Percentiles rank a stretch among this genome's conserved stretches.
These are phyloP conservation scores for Plectranthus barbatus DNA, from an alignment of 257 asterid genomes.

Conservation along the genomic window DNA sequence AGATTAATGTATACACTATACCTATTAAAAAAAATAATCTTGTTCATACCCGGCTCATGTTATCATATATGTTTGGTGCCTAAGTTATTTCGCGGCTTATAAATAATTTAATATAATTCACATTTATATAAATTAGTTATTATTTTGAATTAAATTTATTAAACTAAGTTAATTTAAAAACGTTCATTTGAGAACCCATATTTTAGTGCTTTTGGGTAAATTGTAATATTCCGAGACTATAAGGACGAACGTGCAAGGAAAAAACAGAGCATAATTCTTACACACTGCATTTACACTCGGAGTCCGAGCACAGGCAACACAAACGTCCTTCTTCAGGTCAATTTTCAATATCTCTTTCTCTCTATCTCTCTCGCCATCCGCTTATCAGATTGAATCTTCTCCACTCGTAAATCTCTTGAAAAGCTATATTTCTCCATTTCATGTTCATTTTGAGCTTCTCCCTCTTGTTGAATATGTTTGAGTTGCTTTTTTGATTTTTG, in stretches of 20 bases:
- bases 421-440: neutral
- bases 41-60: too few relatives aligned
- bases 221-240: neutral
- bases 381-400: neutral
- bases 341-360: slow-evolving; percentile 1
- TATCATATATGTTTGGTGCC: too few relatives aligned
- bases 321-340: neutral
- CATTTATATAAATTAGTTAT: too few relatives aligned
- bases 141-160: too few relatives aligned
- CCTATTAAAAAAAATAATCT: too few relatives aligned
- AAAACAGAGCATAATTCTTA: neutral
- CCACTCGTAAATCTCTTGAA: neutral
- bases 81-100: too few relatives aligned
- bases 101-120: too few relatives aligned
- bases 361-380: neutral
- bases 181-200: too few relatives aligned
- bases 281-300: neutral
- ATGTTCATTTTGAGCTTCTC: neutral
- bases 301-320: neutral
- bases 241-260: slow-evolving; percentile 8
- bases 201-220: too few relatives aligned
- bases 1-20: too few relatives aligned
- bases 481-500: neutral
- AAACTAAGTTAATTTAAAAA: too few relatives aligned
- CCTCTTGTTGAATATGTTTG: neutral